Conservation (phyloP, 176 grass and related monocot genomes). For the Phyllostachys edulis region DNA sequence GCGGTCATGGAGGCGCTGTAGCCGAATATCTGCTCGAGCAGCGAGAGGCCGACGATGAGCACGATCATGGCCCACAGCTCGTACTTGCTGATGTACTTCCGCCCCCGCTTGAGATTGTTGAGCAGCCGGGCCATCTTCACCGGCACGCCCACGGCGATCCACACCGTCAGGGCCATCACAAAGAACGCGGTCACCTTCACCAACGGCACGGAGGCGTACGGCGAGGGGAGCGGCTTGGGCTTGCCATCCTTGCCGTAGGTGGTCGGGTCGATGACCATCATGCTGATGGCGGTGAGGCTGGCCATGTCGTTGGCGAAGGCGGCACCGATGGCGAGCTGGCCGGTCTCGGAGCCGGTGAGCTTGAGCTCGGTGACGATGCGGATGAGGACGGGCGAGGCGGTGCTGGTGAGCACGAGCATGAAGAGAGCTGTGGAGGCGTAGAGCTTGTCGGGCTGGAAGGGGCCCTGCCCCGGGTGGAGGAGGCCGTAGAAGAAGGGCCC, state of each 20-base stretch:
- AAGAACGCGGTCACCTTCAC: neutral
- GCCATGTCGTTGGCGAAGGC: conserved; percentile 61
- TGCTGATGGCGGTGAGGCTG: conserved; percentile 26
- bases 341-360: conserved; percentile 55
- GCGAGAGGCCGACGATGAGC: conserved; percentile 35
- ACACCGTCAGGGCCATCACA: neutral
- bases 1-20: conserved; percentile 50
- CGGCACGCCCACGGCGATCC: neutral
- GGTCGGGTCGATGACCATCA: conserved; percentile 14
- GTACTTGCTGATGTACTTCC: conserved; percentile 50
- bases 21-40: conserved; percentile 8
- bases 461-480: conserved; percentile 1
- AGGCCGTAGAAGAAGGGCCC: conserved; percentile 34
- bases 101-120: conserved; percentile 32
- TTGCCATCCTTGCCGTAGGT: neutral
- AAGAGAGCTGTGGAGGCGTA: conserved; percentile 35
- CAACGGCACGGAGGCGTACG: neutral
- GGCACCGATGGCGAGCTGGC: conserved; percentile 61
- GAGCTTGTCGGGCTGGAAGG: neutral
- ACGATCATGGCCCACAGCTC: conserved; percentile 38
- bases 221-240: neutral
- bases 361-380: conserved; percentile 74
- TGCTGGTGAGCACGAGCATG: conserved; percentile 48
- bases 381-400: conserved; percentile 62
- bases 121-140: conserved; percentile 8